phyloP scores from a whole-genome alignment of 2,329 filamentous ascomycete genomes.

The Fusarium liriodendri region DNA sequence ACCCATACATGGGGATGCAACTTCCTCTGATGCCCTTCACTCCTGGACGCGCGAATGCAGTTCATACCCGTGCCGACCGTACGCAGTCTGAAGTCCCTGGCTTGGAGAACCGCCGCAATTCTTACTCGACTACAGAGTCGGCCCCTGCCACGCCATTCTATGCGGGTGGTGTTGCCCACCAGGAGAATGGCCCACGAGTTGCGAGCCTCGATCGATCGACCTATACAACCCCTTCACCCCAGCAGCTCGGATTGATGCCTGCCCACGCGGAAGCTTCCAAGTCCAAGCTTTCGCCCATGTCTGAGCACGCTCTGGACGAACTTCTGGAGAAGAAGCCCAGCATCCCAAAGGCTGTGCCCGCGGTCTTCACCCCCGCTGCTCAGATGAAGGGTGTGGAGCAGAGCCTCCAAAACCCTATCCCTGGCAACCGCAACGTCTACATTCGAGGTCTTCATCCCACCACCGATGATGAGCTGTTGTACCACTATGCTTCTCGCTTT shows the following conservation, averaged over 20 bases:
- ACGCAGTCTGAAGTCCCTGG: constrained; percentile 67
- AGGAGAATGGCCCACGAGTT: constrained; percentile 70
- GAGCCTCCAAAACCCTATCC: constrained; percentile 90
- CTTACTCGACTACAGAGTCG: constrained; percentile 76
- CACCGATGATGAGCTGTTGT: constrained; percentile 90
- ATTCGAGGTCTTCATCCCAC: constrained; percentile 96
- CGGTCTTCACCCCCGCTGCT: constrained; percentile 85
- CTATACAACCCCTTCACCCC: constrained; percentile 75
- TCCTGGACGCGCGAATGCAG: constrained; percentile 59
- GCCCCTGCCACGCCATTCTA: constrained; percentile 75
- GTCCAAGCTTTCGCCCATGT: constrained; percentile 50
- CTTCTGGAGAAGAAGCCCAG: constrained; percentile 80
- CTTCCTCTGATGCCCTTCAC: constrained; percentile 62
- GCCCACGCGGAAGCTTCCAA: constrained; percentile 58
- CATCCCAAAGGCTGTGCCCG: constrained; percentile 89
- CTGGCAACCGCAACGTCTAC: constrained; percentile 97
- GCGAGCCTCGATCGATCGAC: constrained; percentile 70
- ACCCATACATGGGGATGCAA: constrained; percentile 52
- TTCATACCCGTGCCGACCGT: constrained; percentile 60
- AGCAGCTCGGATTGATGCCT: constrained; percentile 61
- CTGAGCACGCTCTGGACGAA: constrained; percentile 68
- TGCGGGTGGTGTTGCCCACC: constrained; percentile 64
- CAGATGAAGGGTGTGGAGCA: constrained; percentile 92
- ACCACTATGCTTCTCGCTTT: constrained; percentile 86
- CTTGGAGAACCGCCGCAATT: constrained; percentile 73